A percentile compares a stretch with the other conserved stretches of the same genome.
Conservation (phyloP, 805 yeast species). For the Saccharomyces mikatae region DNA sequence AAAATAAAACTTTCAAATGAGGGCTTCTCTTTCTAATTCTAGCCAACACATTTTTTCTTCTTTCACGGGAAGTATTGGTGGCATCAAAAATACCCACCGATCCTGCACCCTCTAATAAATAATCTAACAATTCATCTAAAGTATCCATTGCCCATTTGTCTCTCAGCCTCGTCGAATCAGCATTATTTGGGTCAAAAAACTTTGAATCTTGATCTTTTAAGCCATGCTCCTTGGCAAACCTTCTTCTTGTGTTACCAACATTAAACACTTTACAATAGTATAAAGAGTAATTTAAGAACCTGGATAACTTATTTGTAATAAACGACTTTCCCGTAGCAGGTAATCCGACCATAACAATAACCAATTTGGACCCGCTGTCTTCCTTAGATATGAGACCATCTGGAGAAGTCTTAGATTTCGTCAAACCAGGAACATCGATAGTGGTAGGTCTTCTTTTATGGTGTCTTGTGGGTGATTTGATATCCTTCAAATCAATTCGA, state of each 20-base stretch:
- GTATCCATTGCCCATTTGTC: conserved; percentile 98
- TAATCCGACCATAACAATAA: conserved; percentile 91
- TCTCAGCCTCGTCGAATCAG: conserved; percentile 53
- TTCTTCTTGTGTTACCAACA: conserved; percentile 90
- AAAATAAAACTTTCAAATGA: conserved; percentile 66
- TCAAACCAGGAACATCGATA: conserved; percentile 85
- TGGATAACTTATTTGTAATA: conserved; percentile 79
- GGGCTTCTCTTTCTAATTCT: conserved; percentile 50
- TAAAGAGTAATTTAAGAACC: conserved; percentile 90
- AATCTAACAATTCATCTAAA: conserved; percentile 71
- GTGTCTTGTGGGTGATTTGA: conserved; percentile 19
- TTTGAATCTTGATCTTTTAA: conserved; percentile 60
- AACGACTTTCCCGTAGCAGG: conserved; percentile 96
- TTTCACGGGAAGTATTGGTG: conserved; percentile 62
- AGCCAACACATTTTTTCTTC: conserved; percentile 52
- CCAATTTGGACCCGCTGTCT: conserved; percentile 77
- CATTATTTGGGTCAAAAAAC: conserved; percentile 78
- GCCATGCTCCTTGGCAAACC: conserved; percentile 39
- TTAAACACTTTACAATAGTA: conserved; percentile 86
- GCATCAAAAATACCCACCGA: conserved; percentile 90
- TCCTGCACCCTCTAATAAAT: conserved; percentile 71
- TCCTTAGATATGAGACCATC: conserved; percentile 55
- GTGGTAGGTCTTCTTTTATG: conserved; percentile 63
- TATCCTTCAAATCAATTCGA: not conserved
- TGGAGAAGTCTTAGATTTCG: conserved; percentile 70